Conservation (phyloP, 1,284 basidiomycete species). For the Phenoliferia sp. region DNA sequence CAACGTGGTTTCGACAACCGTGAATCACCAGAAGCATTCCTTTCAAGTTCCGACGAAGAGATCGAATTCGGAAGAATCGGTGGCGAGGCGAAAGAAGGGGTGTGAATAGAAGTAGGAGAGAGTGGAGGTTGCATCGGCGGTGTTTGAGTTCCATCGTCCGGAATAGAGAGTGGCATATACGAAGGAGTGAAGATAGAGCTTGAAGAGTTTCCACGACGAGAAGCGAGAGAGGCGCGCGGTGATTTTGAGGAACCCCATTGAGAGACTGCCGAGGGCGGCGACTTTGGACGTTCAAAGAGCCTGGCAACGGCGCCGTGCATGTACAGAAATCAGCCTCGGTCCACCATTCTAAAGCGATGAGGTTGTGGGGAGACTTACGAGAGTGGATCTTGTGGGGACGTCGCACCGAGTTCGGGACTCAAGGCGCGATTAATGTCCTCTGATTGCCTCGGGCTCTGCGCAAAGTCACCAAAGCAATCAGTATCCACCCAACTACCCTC, state of each 20-base stretch:
- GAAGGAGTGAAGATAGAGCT: background rate
- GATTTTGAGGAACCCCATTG: background rate
- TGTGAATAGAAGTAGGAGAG: background rate
- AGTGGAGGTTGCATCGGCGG: background rate
- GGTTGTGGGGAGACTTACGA: background rate
- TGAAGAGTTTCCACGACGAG: background rate
- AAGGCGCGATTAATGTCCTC: background rate
- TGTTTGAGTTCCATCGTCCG: background rate
- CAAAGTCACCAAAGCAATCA: background rate
- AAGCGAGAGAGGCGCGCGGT: background rate
- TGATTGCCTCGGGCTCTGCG: background rate
- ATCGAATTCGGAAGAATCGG: background rate
- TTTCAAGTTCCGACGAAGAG: background rate
- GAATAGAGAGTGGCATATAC: conserved; percentile 5
- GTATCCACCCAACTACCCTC: background rate
- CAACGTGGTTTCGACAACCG: background rate
- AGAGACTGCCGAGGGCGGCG: background rate
- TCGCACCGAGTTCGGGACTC: background rate
- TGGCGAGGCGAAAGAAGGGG: background rate
- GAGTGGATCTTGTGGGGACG: background rate
- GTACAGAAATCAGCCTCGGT: background rate
- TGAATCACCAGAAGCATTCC: background rate
- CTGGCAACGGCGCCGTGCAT: background rate
- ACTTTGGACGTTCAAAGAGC: background rate
- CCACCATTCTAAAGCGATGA: too few relatives aligned